phyloP scores from a whole-genome alignment of 2,329 filamentous ascomycete species.

The Fusarium sp. region DNA sequence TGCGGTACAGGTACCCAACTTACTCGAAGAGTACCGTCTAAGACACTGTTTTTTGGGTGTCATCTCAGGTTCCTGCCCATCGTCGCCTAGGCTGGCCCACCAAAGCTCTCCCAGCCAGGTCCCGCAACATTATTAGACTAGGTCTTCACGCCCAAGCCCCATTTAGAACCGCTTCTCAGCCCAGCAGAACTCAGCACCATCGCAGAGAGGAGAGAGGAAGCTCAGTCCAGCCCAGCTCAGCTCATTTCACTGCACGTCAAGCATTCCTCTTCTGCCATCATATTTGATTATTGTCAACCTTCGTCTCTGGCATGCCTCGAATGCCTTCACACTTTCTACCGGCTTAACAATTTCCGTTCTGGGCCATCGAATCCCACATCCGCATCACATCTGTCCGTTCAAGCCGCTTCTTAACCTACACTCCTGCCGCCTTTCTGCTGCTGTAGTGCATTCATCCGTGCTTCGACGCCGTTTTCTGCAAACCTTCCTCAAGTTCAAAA shows the following conservation, averaged over 20 bases:
- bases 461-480: constrained; percentile 30
- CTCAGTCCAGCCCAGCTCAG: constrained; percentile 43
- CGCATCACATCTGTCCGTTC: constrained; percentile 22
- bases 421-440: constrained; percentile 15
- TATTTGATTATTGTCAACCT: constrained; percentile 36
- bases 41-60: constrained; percentile 34
- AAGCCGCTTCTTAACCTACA: constrained; percentile 29
- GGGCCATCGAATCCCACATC: constrained; percentile 30
- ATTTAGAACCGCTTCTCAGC: constrained; percentile 38
- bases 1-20: constrained; percentile 20
- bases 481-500: constrained; percentile 32
- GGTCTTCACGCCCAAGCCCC: constrained; percentile 35
- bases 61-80: constrained; percentile 41
- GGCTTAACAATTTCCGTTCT: constrained; percentile 38
- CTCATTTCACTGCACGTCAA: constrained; percentile 47
- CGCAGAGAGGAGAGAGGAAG: not conserved
- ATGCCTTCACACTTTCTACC: constrained; percentile 27
- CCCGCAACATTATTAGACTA: constrained; percentile 20
- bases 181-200: constrained; percentile 32
- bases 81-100: constrained; percentile 28
- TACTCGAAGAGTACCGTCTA: constrained; percentile 36
- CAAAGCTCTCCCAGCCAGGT: constrained; percentile 27
- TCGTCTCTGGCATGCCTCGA: constrained; percentile 35
- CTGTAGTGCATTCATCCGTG: constrained; percentile 16
- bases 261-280: constrained; percentile 48